Evolutionary conservation across 1,284 basidiomycete genomes (phyloP).

Genomic region (Cutaneotrichosporon sp.): DNA sequence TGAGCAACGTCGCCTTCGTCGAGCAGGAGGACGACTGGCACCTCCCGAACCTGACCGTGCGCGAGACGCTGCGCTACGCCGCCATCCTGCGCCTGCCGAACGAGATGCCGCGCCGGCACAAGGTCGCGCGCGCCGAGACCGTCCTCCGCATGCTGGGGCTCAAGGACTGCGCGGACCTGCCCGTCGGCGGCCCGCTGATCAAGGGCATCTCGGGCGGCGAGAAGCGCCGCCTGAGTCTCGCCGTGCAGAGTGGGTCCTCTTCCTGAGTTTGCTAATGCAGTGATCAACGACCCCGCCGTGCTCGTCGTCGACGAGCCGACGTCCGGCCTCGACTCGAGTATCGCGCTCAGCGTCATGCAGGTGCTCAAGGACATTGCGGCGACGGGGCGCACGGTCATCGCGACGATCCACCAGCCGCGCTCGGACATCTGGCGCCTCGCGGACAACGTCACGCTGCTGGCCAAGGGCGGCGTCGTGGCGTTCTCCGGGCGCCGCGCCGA

Average conservation of each 20-base stretch:
- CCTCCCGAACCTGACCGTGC: constrained; percentile 57
- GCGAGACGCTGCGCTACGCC: constrained; percentile 56
- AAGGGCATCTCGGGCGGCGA: constrained; percentile 61
- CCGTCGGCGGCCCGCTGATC: constrained; percentile 59
- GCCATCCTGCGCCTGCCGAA: constrained; percentile 58
- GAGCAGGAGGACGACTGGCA: constrained; percentile 61
- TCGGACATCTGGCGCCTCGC: constrained; percentile 57
- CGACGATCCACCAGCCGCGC: constrained; percentile 61
- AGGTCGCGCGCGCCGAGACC: constrained; percentile 58
- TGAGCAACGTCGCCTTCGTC: constrained; percentile 57
- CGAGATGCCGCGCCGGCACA: constrained; percentile 53
- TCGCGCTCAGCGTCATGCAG: constrained; percentile 54
- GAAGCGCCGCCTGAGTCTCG: constrained; percentile 60
- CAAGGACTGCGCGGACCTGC: constrained; percentile 59
- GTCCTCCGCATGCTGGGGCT: constrained; percentile 59
- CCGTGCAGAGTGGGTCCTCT: constrained; percentile 56
- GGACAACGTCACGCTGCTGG: constrained; percentile 59
- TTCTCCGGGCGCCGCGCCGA: constrained; percentile 40
- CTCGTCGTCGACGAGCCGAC: constrained; percentile 57
- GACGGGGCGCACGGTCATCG: constrained; percentile 60
- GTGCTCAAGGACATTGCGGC: constrained; percentile 58
- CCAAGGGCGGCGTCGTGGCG: constrained; percentile 58
- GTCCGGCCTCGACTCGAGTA: constrained; percentile 59
- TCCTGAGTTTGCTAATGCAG: no score
- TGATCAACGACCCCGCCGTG: constrained; percentile 57